Conservation (phyloP, 306 rosid species). For the Trifolium pratense region DNA sequence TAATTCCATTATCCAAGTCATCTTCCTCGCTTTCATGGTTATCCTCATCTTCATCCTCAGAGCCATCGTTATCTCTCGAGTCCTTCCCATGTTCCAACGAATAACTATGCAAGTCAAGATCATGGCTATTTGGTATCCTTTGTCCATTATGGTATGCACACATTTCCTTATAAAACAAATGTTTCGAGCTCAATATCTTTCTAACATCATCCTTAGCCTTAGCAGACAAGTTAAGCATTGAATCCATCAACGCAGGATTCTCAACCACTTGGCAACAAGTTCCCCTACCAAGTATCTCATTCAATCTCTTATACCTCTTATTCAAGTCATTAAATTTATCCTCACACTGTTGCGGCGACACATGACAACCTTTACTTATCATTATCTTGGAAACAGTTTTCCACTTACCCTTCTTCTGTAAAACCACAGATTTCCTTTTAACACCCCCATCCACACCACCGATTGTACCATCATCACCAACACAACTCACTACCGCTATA, state of each 20-base stretch:
- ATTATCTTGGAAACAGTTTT: constrained; percentile 86
- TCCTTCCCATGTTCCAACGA: constrained; percentile 58
- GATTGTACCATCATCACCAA: constrained; percentile 80
- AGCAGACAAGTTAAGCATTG: constrained; percentile 72
- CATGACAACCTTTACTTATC: constrained; percentile 81
- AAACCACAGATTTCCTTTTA: constrained; percentile 69
- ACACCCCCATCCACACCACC: constrained; percentile 57
- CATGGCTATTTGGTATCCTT: constrained; percentile 65
- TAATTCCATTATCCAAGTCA: constrained; percentile 60
- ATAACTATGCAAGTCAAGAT: constrained; percentile 64
- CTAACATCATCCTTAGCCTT: constrained; percentile 79
- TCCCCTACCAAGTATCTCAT: constrained; percentile 91
- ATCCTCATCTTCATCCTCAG: constrained; percentile 68
- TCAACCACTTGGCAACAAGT: constrained; percentile 91
- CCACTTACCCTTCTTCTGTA: constrained; percentile 99
- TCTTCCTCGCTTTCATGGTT: constrained; percentile 73
- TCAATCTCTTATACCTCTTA: constrained; percentile 90
- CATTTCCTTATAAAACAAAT: constrained; percentile 90
- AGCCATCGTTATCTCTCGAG: constrained; percentile 58
- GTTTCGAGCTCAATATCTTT: constrained; percentile 89
- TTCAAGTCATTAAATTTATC: constrained; percentile 94
- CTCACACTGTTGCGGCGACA: constrained; percentile 96
- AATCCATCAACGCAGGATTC: constrained; percentile 86
- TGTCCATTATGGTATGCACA: constrained; percentile 93
- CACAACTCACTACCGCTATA: constrained; percentile 77